Conservation (phyloP, 2,329 filamentous ascomycete species). For the Exophiala alcalophila region DNA sequence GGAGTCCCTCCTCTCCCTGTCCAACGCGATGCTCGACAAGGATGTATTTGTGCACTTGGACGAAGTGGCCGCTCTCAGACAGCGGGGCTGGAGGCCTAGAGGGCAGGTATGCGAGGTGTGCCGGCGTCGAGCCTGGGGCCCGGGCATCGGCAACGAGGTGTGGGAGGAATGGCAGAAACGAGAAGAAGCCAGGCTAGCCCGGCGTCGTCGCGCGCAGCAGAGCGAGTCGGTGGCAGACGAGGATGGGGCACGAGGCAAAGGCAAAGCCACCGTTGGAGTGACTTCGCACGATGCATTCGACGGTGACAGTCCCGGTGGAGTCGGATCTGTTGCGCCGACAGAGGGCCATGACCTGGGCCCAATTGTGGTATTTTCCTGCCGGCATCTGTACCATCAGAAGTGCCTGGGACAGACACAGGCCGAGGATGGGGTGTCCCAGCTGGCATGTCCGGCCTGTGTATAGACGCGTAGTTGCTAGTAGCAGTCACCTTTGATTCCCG, state of each 20-base stretch:
- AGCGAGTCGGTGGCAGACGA: conserved; percentile 15
- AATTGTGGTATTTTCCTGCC: conserved; percentile 48
- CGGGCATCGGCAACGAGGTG: conserved; percentile 71
- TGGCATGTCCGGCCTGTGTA: conserved; percentile 23
- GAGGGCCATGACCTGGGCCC: conserved; percentile 34
- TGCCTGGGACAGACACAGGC: conserved; percentile 40
- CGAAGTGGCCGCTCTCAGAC: conserved; percentile 69
- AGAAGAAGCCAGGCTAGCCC: conserved; percentile 35
- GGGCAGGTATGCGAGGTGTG: conserved; percentile 88
- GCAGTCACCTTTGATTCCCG: too few relatives aligned
- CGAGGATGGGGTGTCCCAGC: conserved; percentile 15
- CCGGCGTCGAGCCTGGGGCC: conserved; percentile 79
- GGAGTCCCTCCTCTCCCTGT: conserved; percentile 78
- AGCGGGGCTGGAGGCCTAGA: conserved; percentile 83
- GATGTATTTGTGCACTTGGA: conserved; percentile 83
- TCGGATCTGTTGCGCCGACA: background rate
- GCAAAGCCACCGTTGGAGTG: conserved; percentile 23
- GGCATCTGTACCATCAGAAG: conserved; percentile 48
- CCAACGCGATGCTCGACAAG: conserved; percentile 81
- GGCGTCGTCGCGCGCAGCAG: conserved; percentile 15
- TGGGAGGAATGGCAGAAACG: conserved; percentile 79
- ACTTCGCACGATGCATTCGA: conserved; percentile 11
- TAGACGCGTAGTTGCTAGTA: conserved; percentile 8
- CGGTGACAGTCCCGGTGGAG: conserved; percentile 7
- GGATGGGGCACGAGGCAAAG: conserved; percentile 21